phyloP scores from a whole-genome alignment of 148 eudicot species.

The Nepenthes mirabilis region DNA sequence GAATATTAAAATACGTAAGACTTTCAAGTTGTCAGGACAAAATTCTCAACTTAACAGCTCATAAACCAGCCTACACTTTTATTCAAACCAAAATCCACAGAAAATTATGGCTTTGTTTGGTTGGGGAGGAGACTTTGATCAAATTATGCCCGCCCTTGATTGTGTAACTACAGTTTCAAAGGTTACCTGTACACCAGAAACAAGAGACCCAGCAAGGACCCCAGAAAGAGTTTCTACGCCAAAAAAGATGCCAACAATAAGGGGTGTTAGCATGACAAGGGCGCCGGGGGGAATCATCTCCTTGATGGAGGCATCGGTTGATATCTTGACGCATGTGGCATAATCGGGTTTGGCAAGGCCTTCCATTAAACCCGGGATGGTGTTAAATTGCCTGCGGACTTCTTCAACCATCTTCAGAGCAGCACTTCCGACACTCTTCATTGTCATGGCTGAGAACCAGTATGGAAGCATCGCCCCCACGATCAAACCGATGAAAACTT shows the following conservation, averaged over 20 bases:
- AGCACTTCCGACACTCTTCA: slow-evolving; percentile 97
- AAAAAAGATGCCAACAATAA: slow-evolving; percentile 72
- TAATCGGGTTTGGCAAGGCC: slow-evolving; percentile 86
- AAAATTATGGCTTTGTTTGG: no score
- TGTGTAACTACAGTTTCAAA: neutral
- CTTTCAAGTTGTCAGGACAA: no score
- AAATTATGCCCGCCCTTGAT: no score
- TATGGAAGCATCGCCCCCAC: slow-evolving; percentile 99
- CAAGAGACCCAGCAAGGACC: slow-evolving; percentile 83
- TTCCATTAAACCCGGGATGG: slow-evolving; percentile 93
- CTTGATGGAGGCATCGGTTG: slow-evolving; percentile 95
- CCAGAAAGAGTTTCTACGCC: slow-evolving; percentile 90
- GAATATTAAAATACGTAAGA: no score
- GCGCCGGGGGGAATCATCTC: slow-evolving; percentile 93
- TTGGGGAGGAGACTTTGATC: neutral
- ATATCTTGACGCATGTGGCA: slow-evolving; percentile 90
- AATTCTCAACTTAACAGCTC: no score
- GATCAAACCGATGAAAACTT: slow-evolving; percentile 78
- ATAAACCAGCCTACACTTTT: neutral
- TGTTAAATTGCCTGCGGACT: slow-evolving; percentile 89
- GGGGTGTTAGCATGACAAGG: slow-evolving; percentile 87
- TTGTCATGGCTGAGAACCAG: slow-evolving; percentile 99
- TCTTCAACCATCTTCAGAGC: slow-evolving; percentile 97
- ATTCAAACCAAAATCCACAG: no score
- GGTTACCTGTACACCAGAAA: slow-evolving; percentile 87